Conservation (phyloP, 495 filamentous ascomycete species). For the Penicillium manginii region DNA sequence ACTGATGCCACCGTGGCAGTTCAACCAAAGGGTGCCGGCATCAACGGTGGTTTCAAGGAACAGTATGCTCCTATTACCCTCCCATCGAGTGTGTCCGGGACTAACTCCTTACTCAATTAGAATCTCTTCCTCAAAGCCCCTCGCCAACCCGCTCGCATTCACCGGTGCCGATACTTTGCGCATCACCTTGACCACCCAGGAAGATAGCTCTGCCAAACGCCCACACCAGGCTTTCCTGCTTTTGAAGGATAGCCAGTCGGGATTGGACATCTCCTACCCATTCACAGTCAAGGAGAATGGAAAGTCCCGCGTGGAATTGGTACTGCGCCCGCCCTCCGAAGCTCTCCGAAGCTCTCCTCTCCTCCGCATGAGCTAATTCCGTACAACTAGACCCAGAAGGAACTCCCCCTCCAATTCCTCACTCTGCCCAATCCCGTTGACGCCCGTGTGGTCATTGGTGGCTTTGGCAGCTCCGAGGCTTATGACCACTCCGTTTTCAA, state of each 20-base stretch:
- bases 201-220: conserved; percentile 74
- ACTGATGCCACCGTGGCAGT: conserved; percentile 82
- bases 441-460: conserved; percentile 81
- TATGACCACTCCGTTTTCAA: conserved; percentile 68
- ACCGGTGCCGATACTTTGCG: conserved; percentile 75
- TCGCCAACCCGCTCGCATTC: conserved; percentile 68
- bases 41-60: conserved; percentile 68
- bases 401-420: conserved; percentile 85
- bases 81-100: background rate
- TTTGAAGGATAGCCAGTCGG: conserved; percentile 70
- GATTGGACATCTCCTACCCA: conserved; percentile 87
- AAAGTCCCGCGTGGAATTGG: conserved; percentile 81
- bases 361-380: conserved; percentile 10
- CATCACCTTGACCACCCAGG: conserved; percentile 76
- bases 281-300: conserved; percentile 85
- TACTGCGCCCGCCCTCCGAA: conserved; percentile 46
- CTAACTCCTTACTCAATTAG: conserved; percentile 46
- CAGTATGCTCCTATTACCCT: conserved; percentile 52
- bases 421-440: conserved; percentile 64
- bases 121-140: conserved; percentile 61
- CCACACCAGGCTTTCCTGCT: conserved; percentile 94
- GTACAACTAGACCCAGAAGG: conserved; percentile 73
- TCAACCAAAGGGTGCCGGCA: conserved; percentile 68
- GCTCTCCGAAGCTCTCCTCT: background rate
- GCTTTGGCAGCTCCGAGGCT: conserved; percentile 75